These are phyloP conservation scores for Scenedesmus sp. DNA, from an alignment of 163 green algal species.

Conservation along the genomic window DNA sequence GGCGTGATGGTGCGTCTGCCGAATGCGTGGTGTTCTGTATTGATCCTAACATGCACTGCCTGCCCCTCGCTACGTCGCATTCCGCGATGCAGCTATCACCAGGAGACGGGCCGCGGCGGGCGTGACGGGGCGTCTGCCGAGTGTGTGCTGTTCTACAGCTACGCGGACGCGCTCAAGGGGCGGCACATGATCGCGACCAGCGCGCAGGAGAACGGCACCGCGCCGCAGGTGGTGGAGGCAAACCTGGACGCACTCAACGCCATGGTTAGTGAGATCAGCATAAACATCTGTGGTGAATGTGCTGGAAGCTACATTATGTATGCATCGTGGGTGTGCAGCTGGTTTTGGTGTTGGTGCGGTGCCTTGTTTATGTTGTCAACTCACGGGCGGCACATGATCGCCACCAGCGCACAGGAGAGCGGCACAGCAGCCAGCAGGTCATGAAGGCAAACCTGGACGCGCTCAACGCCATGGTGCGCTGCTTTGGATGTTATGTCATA, in stretches of 20 bases:
- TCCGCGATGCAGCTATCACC: conserved; percentile 62
- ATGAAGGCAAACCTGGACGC: conserved; percentile 83
- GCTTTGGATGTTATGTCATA: no score
- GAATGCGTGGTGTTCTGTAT: conserved; percentile 86
- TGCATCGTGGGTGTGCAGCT: no score
- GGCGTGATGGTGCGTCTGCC: conserved; percentile 79
- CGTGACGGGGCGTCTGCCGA: conserved; percentile 77
- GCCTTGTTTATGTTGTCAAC: no score
- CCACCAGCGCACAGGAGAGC: conserved; percentile 78
- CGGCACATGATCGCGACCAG: conserved; percentile 83
- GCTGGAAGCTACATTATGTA: no score
- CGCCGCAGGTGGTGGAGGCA: conserved; percentile 71
- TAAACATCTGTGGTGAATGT: no score
- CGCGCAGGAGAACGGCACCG: conserved; percentile 76
- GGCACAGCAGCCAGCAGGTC: conserved; percentile 66
- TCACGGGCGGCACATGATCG: conserved; percentile 80
- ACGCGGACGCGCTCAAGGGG: conserved; percentile 65
- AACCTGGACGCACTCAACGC: conserved; percentile 88
- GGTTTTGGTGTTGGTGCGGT: no score
- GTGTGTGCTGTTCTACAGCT: conserved; percentile 92
- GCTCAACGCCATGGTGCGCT: conserved; percentile 66
- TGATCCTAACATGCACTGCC: no score
- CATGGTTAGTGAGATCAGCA: conserved; percentile 70
- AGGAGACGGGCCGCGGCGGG: conserved; percentile 76
- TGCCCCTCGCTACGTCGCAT: no score